A percentile compares a stretch with the other conserved stretches of the same genome.
These are phyloP conservation scores for Euphrasia confusa DNA, from an alignment of 257 asterid species.

Conservation along the genomic window DNA sequence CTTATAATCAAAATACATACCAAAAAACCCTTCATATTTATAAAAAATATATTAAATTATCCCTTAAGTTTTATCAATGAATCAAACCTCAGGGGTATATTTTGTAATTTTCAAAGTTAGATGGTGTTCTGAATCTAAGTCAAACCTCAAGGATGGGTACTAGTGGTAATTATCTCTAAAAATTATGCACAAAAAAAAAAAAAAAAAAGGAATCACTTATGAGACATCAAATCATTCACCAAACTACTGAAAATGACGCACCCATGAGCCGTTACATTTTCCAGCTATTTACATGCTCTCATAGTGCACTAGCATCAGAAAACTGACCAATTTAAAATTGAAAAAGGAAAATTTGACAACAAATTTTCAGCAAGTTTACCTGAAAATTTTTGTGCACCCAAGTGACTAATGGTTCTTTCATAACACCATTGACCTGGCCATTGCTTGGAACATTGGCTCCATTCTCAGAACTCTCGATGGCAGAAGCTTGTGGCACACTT, in stretches of 20 bases:
- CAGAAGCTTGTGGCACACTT: slow-evolving; percentile 25
- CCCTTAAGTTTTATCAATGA: no score
- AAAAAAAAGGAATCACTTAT: slow-evolving; percentile 1
- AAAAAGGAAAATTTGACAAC: neutral
- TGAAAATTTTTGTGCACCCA: slow-evolving; percentile 94
- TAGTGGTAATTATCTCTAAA: no score
- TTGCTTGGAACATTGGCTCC: slow-evolving; percentile 54
- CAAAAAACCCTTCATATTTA: neutral
- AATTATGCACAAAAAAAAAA: neutral
- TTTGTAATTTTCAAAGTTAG: no score
- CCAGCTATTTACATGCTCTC: neutral
- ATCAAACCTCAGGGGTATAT: no score
- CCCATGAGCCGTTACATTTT: neutral
- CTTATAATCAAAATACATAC: neutral
- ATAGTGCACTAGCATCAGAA: neutral
- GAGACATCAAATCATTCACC: neutral
- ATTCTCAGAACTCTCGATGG: slow-evolving; percentile 26
- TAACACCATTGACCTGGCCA: slow-evolving; percentile 44
- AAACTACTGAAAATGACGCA: neutral
- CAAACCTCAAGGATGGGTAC: neutral
- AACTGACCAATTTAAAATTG: neutral
- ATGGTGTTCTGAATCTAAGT: no score
- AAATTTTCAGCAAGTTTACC: slow-evolving; percentile 36
- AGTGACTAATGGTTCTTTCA: slow-evolving; percentile 60
- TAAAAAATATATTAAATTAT: no score